Evolutionary conservation across 2,329 filamentous ascomycete genomes (phyloP).

Genomic region (Bertia moriformis): DNA sequence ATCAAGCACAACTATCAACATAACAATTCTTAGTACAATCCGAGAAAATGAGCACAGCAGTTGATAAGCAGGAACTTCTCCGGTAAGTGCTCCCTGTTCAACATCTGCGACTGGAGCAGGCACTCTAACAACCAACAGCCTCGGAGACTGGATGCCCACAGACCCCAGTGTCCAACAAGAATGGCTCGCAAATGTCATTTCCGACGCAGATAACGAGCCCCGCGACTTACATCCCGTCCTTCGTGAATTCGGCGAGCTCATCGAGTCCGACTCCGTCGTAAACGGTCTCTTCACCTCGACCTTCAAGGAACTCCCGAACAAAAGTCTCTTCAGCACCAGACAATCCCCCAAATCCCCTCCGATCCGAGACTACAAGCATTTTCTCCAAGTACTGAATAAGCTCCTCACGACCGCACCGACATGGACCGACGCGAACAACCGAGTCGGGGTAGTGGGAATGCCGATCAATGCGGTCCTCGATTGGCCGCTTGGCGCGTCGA

Average conservation of each 20-base stretch:
- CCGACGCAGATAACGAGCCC: constrained; percentile 33
- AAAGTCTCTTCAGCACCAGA: constrained; percentile 39
- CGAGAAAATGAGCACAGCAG: no score
- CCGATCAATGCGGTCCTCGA: constrained; percentile 37
- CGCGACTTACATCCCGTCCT: constrained; percentile 42
- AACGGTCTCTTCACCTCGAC: constrained; percentile 55
- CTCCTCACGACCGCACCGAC: constrained; percentile 32
- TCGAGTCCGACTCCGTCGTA: constrained; percentile 47
- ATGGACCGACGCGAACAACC: constrained; percentile 34
- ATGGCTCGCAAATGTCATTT: constrained; percentile 43
- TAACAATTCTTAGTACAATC: no score
- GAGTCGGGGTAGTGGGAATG: constrained; percentile 31
- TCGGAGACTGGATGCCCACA: constrained; percentile 46
- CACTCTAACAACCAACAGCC: no score
- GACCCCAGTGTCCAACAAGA: constrained; percentile 47
- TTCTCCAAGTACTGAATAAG: constrained; percentile 53
- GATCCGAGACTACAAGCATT: constrained; percentile 51
- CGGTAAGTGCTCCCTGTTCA: no score
- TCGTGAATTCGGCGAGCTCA: constrained; percentile 48
- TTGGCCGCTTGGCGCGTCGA: constrained; percentile 36
- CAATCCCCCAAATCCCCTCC: constrained; percentile 52
- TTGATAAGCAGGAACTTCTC: no score
- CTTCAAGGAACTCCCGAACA: constrained; percentile 52
- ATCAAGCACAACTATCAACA: no score
- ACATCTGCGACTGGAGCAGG: no score